Conservation (phyloP, 2,329 filamentous ascomycete species). For the Hymenoscyphus linearis region DNA sequence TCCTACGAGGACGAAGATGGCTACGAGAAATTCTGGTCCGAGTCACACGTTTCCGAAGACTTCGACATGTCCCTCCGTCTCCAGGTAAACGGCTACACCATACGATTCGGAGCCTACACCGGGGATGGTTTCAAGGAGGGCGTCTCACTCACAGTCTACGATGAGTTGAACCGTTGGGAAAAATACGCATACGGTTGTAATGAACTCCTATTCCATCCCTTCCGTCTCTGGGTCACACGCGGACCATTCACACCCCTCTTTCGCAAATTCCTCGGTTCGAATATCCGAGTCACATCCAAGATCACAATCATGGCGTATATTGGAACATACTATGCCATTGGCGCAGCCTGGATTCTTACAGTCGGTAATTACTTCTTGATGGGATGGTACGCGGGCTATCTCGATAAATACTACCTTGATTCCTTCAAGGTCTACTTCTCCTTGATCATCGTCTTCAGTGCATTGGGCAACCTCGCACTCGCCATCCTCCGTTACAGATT, state of each 20-base stretch:
- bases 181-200: slow-evolving; percentile 69
- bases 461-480: slow-evolving; percentile 41
- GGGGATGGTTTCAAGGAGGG: slow-evolving; percentile 67
- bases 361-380: slow-evolving; percentile 65
- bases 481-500: slow-evolving; percentile 59
- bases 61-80: slow-evolving; percentile 71
- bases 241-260: slow-evolving; percentile 64
- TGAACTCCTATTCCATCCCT: slow-evolving; percentile 64
- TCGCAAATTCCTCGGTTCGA: slow-evolving; percentile 51
- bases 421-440: slow-evolving; percentile 59
- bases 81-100: slow-evolving; percentile 62
- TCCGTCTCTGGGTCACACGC: slow-evolving; percentile 53
- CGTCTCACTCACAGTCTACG: slow-evolving; percentile 67
- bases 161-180: slow-evolving; percentile 66
- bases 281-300: slow-evolving; percentile 60
- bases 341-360: slow-evolving; percentile 59
- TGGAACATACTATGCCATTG: slow-evolving; percentile 57
- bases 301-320: slow-evolving; percentile 67
- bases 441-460: slow-evolving; percentile 61
- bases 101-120: slow-evolving; percentile 64
- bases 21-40: slow-evolving; percentile 63
- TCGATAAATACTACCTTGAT: slow-evolving; percentile 63
- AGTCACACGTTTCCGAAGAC: slow-evolving; percentile 69
- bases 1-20: slow-evolving; percentile 48
- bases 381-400: slow-evolving; percentile 63